phyloP scores from a whole-genome alignment of 2,329 filamentous ascomycete species.

The Calonectria pseudoreteaudii region DNA sequence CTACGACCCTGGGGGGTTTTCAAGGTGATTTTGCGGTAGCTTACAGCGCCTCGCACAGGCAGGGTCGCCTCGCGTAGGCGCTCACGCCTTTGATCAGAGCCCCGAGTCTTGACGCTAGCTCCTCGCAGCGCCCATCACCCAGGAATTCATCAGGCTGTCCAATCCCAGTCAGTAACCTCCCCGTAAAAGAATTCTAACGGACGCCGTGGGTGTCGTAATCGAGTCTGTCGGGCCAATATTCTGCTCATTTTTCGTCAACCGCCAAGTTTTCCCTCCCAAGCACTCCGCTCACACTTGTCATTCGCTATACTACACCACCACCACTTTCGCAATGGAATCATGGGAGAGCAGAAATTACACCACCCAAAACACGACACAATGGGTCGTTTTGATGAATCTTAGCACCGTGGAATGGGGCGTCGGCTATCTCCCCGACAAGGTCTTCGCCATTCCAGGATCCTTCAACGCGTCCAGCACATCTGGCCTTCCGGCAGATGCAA shows the following conservation, averaged over 20 bases:
- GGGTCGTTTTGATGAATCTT: conserved; percentile 26
- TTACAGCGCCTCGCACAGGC: neutral
- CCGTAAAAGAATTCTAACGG: neutral
- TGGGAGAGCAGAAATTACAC: conserved; percentile 23
- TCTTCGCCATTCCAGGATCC: conserved; percentile 17
- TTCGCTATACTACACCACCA: neutral
- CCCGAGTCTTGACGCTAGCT: neutral
- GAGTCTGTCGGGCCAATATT: neutral
- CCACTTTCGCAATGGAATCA: conserved; percentile 14
- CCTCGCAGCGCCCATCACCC: neutral
- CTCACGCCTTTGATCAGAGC: neutral
- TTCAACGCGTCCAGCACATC: conserved; percentile 12
- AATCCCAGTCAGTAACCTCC: neutral
- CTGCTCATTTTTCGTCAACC: neutral
- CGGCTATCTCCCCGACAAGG: conserved; percentile 20
- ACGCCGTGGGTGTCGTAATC: neutral
- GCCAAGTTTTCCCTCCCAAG: neutral
- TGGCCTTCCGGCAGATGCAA: conserved; percentile 9
- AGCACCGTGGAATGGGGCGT: conserved; percentile 28
- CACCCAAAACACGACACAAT: conserved; percentile 17
- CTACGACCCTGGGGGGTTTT: neutral
- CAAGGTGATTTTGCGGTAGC: neutral
- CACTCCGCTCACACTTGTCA: neutral
- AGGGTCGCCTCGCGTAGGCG: neutral
- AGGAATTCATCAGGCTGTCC: neutral